Evolutionary conservation across 176 grass and related monocot species (phyloP).

Genomic region (Microstegium vimineum): DNA sequence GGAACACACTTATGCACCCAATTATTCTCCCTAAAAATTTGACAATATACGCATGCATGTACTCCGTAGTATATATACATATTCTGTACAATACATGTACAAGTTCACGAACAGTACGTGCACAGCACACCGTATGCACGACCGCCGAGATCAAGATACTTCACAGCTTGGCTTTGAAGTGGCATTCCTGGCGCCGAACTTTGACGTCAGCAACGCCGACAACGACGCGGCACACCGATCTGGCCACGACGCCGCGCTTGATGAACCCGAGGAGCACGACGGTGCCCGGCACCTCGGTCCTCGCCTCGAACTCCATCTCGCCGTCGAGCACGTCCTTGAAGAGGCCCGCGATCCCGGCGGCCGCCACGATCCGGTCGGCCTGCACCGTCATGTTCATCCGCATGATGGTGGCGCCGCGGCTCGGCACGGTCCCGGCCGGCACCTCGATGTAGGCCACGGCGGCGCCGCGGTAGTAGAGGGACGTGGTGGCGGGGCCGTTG

Average conservation of each 20-base stretch:
- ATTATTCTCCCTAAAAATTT: neutral
- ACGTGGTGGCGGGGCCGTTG: conserved; percentile 23
- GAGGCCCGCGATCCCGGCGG: conserved; percentile 19
- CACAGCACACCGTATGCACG: neutral
- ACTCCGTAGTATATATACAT: too few relatives aligned
- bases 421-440: conserved; percentile 38
- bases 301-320: conserved; percentile 53
- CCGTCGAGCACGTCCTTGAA: conserved; percentile 51
- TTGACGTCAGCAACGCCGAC: conserved; percentile 51
- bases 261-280: conserved; percentile 59
- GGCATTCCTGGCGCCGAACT: conserved; percentile 63
- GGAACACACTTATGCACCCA: neutral
- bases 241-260: conserved; percentile 37
- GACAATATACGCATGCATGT: neutral
- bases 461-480: conserved; percentile 55
- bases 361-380: conserved; percentile 41
- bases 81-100: neutral
- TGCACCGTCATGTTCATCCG: conserved; percentile 47
- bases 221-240: conserved; percentile 50
- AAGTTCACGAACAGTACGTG: neutral
- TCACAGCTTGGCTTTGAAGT: conserved; percentile 49
- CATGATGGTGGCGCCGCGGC: conserved; percentile 33
- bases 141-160: neutral
- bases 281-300: conserved; percentile 44
- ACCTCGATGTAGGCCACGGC: conserved; percentile 47